Conservation (phyloP, 2,329 filamentous ascomycete genomes). For the Monascus ruber region DNA sequence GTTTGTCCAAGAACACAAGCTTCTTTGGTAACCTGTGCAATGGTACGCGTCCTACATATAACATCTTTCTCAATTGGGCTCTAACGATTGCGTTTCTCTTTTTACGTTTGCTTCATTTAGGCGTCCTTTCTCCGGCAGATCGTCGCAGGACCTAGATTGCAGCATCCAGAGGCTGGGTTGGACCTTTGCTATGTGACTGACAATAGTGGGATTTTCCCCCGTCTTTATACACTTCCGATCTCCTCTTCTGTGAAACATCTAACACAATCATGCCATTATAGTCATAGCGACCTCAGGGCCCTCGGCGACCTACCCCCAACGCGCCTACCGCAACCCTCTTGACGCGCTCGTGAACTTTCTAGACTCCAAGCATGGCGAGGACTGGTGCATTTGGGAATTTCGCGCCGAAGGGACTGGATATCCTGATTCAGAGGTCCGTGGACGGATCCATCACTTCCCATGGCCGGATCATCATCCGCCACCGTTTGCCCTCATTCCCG, state of each 20-base stretch:
- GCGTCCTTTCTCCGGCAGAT: constrained; percentile 77
- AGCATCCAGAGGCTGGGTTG: constrained; percentile 76
- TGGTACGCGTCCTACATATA: too few species aligned
- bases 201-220: constrained; percentile 38
- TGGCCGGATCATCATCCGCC: constrained; percentile 97
- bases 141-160: constrained; percentile 72
- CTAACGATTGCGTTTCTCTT: too few species aligned
- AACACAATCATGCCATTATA: constrained; percentile 8
- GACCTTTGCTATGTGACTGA: constrained; percentile 95
- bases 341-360: constrained; percentile 79
- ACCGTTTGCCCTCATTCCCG: constrained; percentile 76
- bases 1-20: too few species aligned
- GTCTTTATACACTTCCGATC: neutral
- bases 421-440: constrained; percentile 78
- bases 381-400: constrained; percentile 98
- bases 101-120: constrained; percentile 21
- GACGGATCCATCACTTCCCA: constrained; percentile 78
- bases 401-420: constrained; percentile 94
- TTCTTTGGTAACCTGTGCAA: too few species aligned
- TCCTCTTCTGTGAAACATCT: neutral
- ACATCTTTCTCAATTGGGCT: too few species aligned
- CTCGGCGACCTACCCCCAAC: constrained; percentile 76
- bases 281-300: constrained; percentile 72
- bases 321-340: constrained; percentile 87
- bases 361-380: constrained; percentile 65